These are phyloP conservation scores for Phytophthora boehmeriae DNA, from an alignment of 352 stramenopile species.

Conservation along the genomic window DNA sequence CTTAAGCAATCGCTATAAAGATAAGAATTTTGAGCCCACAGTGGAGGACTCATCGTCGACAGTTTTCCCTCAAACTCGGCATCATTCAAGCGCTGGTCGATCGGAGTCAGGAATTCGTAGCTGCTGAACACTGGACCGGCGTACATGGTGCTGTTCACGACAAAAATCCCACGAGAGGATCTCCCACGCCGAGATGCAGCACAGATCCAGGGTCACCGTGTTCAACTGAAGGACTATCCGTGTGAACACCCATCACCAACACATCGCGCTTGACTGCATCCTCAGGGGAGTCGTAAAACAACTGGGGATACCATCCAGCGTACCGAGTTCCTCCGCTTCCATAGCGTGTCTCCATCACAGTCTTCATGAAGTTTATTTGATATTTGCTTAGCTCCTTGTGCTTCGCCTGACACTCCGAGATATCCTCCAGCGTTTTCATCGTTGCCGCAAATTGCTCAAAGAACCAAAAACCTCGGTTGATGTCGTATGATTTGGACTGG, in stretches of 20 bases:
- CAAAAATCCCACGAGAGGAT: conserved; percentile 12
- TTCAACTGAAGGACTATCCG: not conserved
- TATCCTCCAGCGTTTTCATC: conserved; percentile 21
- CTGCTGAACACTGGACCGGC: conserved; percentile 20
- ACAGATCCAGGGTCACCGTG: conserved; percentile 10
- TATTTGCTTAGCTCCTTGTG: conserved; percentile 4
- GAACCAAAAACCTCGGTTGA: not conserved
- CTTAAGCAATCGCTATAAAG: not conserved
- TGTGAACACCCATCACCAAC: conserved; percentile 16
- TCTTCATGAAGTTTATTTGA: conserved; percentile 26
- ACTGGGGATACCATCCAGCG: conserved; percentile 7
- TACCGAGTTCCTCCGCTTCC: conserved; percentile 3
- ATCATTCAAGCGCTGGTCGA: conserved; percentile 17
- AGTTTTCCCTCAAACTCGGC: conserved; percentile 14
- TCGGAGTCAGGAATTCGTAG: conserved; percentile 16
- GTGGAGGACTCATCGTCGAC: conserved; percentile 4
- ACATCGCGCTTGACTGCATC: conserved; percentile 8
- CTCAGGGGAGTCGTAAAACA: conserved; percentile 2
- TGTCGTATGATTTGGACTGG: not conserved
- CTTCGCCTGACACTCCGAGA: conserved; percentile 10
- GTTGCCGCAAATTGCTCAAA: conserved; percentile 16
- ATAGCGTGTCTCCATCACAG: conserved; percentile 24
- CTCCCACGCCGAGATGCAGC: conserved; percentile 15
- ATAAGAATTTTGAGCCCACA: conserved; percentile 12
- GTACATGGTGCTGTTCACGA: conserved; percentile 20